These are phyloP conservation scores for Skeletonema marinoi DNA, from an alignment of 108 stramenopile genomes.

Conservation along the genomic window DNA sequence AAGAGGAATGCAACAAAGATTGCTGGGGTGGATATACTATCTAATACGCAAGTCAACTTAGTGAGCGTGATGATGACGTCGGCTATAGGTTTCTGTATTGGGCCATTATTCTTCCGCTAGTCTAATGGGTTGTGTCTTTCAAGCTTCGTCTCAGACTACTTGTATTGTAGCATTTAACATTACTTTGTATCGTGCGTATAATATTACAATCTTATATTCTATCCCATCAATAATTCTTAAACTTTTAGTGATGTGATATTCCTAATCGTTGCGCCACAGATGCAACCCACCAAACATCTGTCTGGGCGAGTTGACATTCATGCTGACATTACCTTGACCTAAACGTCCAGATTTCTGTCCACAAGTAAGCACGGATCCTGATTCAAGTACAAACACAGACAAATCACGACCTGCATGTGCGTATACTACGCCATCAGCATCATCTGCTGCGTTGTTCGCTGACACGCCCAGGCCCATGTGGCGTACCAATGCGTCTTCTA, in stretches of 20 bases:
- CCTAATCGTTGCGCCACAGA: constrained; percentile 38
- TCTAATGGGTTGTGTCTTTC: background rate
- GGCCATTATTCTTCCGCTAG: constrained; percentile 41
- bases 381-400: constrained; percentile 51
- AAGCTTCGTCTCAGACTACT: background rate
- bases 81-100: constrained; percentile 55
- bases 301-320: constrained; percentile 42
- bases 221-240: background rate
- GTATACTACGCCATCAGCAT: constrained; percentile 13
- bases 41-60: constrained; percentile 84
- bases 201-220: too few relatives aligned
- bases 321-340: constrained; percentile 58
- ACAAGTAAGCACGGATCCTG: constrained; percentile 66
- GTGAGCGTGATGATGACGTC: constrained; percentile 66
- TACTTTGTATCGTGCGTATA: too few relatives aligned
- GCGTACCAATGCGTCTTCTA: background rate
- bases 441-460: constrained; percentile 11
- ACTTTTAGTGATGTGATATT: background rate
- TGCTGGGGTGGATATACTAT: constrained; percentile 56
- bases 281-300: constrained; percentile 70
- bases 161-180: too few relatives aligned
- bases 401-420: constrained; percentile 72
- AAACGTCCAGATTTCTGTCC: constrained; percentile 66
- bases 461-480: constrained; percentile 32
- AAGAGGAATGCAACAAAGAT: constrained; percentile 31